phyloP scores from a whole-genome alignment of 2,329 filamentous ascomycete genomes.

The Trichoderma arundinaceum region DNA sequence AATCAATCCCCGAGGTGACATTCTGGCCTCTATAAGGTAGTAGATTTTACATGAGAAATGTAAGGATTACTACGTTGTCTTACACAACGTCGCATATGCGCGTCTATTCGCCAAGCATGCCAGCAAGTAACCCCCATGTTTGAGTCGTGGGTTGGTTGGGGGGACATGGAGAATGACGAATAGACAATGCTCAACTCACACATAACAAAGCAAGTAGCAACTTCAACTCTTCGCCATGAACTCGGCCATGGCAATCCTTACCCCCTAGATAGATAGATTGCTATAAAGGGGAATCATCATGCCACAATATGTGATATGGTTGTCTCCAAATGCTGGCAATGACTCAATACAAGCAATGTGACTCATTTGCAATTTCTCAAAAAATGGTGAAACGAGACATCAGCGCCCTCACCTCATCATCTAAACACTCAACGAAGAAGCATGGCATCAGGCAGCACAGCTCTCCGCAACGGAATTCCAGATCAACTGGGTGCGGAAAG shows the following conservation, averaged over 20 bases:
- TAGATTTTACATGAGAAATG: background rate
- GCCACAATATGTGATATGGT: background rate
- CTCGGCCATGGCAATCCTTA: background rate
- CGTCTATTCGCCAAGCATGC: background rate
- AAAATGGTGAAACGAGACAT: background rate
- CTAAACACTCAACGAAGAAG: background rate
- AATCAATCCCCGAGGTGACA: background rate
- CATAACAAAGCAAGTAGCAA: background rate
- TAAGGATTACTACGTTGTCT: background rate
- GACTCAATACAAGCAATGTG: background rate
- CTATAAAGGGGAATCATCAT: background rate
- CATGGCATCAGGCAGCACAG: background rate
- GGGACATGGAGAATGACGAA: background rate
- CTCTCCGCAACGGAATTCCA: background rate
- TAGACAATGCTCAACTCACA: background rate
- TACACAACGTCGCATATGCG: background rate
- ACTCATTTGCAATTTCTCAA: constrained; percentile 1
- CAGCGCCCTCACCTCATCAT: background rate
- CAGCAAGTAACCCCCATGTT: background rate
- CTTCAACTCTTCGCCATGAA: background rate
- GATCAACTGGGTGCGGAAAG: background rate
- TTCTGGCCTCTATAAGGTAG: background rate
- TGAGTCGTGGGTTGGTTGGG: too few species aligned
- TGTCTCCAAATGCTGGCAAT: too few species aligned
- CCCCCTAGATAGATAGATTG: background rate